Evolutionary conservation across 2,329 filamentous ascomycete genomes (phyloP).

Genomic region (Chalaropsis ovoidea): DNA sequence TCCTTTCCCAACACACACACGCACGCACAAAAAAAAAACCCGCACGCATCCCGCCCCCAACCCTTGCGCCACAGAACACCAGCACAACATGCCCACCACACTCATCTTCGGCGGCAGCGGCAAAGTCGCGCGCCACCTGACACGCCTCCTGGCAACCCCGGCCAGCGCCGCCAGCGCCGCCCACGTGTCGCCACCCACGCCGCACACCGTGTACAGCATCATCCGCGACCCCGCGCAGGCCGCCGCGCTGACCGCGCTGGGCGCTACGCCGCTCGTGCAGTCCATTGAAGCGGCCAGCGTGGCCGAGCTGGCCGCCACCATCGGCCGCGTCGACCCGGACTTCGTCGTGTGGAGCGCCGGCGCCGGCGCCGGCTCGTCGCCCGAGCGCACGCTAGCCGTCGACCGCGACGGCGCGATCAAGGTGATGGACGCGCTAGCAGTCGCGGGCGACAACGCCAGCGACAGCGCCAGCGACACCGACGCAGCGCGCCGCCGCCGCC

Average conservation of each 20-base stretch:
- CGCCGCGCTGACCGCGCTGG: conserved; percentile 33
- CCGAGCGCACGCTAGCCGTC: conserved; percentile 37
- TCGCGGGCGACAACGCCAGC: conserved; percentile 27
- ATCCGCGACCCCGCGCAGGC: conserved; percentile 32
- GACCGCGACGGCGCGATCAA: conserved; percentile 39
- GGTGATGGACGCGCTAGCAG: conserved; percentile 38
- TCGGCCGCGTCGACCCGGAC: conserved; percentile 32
- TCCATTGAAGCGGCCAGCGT: conserved; percentile 35
- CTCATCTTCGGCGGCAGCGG: conserved; percentile 30
- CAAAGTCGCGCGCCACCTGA: conserved; percentile 29
- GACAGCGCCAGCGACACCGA: conserved; percentile 28
- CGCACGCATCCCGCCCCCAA: background rate
- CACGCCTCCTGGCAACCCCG: conserved; percentile 25
- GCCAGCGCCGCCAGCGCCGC: background rate
- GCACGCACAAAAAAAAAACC: no score
- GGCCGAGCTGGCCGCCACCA: conserved; percentile 33
- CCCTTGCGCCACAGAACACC: conserved; percentile 3
- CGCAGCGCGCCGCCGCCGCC: conserved; percentile 35
- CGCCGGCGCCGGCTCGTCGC: conserved; percentile 27
- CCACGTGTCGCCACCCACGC: conserved; percentile 21
- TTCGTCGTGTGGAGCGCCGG: conserved; percentile 33
- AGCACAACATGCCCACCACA: conserved; percentile 28
- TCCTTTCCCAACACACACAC: no score
- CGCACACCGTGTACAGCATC: conserved; percentile 29
- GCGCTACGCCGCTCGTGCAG: conserved; percentile 37